Percentiles rank a stretch among this genome's conserved stretches.
phyloP scores from a whole-genome alignment of 2,329 filamentous ascomycete species.

The Neurospora sp. region DNA sequence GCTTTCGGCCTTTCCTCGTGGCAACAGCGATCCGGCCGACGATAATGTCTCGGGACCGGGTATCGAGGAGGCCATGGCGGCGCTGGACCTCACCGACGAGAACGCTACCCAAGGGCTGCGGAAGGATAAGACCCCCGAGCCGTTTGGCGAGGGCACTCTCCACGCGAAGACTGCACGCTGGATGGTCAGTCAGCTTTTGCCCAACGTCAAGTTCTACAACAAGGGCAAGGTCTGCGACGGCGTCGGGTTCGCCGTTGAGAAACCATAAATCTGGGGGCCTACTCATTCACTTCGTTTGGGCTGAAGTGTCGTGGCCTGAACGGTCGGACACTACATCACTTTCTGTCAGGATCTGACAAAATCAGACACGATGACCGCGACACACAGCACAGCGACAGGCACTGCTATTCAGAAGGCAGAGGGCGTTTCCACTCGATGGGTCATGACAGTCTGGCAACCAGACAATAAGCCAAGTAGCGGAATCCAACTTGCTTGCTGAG shows the following conservation, averaged over 20 bases:
- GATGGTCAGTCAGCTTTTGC: slow-evolving; percentile 43
- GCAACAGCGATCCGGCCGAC: slow-evolving; percentile 11
- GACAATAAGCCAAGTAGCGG: not conserved
- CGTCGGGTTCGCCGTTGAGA: slow-evolving; percentile 21
- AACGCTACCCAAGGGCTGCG: slow-evolving; percentile 15
- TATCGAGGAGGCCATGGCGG: slow-evolving; percentile 21
- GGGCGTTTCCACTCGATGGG: not conserved
- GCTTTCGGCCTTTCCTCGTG: slow-evolving; percentile 34
- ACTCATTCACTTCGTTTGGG: not conserved
- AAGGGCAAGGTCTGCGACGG: slow-evolving; percentile 41
- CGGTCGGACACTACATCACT: not conserved
- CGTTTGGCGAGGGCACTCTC: slow-evolving; percentile 45
- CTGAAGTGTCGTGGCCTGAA: not conserved
- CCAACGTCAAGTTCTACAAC: slow-evolving; percentile 38
- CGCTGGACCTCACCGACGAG: slow-evolving; percentile 17
- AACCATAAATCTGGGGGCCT: not conserved
- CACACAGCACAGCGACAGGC: not conserved
- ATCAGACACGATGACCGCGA: not conserved
- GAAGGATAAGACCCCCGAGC: slow-evolving; percentile 35
- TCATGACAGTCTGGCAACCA: not conserved
- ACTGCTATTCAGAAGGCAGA: not conserved
- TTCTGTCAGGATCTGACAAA: not conserved
- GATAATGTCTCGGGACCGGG: slow-evolving; percentile 6
- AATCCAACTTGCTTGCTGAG: not conserved
- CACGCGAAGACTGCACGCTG: slow-evolving; percentile 52